Evolutionary conservation across 1,284 basidiomycete genomes (phyloP).

Genomic region (Phylloporus sp.): DNA sequence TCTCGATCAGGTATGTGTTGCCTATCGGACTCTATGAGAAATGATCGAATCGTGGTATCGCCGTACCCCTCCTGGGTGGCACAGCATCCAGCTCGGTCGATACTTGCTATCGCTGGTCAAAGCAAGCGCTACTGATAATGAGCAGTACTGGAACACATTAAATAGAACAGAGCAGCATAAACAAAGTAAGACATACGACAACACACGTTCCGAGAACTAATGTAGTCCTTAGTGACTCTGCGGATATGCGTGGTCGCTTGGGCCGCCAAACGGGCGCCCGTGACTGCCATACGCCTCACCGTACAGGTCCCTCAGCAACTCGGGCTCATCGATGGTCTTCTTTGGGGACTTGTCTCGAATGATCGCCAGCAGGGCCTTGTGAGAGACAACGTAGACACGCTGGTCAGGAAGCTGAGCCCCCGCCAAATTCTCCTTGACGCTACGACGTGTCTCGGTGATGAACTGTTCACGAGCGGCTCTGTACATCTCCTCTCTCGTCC

Average conservation of each 20-base stretch:
- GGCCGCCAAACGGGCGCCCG: conserved; percentile 12
- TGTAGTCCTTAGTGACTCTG: conserved; percentile 19
- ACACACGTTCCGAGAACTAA: background rate
- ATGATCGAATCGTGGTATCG: too few relatives aligned
- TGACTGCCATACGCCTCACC: conserved; percentile 25
- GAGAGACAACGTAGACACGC: conserved; percentile 42
- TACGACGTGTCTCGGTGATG: conserved; percentile 36
- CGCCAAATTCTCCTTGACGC: conserved; percentile 39
- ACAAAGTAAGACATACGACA: conserved; percentile 1
- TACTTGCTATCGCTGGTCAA: too few relatives aligned
- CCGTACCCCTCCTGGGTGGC: too few relatives aligned
- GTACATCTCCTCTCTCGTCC: conserved; percentile 28
- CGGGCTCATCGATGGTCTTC: conserved; percentile 42
- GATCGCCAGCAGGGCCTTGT: conserved; percentile 26
- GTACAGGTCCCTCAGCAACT: conserved; percentile 40
- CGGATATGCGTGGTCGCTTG: conserved; percentile 5
- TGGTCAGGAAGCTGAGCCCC: conserved; percentile 39
- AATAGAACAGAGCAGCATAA: background rate
- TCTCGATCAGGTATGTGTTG: too few relatives aligned
- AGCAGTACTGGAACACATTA: background rate
- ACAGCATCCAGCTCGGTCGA: too few relatives aligned
- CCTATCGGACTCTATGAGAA: too few relatives aligned
- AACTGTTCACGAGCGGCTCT: conserved; percentile 33
- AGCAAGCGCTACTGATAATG: too few relatives aligned
- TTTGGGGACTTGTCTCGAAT: conserved; percentile 34